Base-by-base conservation (phyloP, 495 filamentous ascomycete genomes). In the Neurospora hispaniola region DNA sequence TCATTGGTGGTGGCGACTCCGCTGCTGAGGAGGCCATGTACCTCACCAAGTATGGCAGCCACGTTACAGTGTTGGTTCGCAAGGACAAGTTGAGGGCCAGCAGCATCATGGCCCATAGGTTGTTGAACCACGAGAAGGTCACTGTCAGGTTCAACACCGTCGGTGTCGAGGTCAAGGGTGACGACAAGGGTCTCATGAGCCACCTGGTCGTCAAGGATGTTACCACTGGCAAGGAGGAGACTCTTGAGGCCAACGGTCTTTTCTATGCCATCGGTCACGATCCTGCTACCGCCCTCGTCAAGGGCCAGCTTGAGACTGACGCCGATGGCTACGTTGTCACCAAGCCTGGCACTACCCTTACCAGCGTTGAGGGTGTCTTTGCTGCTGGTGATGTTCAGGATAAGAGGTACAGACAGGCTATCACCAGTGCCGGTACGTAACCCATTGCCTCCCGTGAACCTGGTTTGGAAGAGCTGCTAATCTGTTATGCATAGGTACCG, bases 221-320 rank as follows among this genome's bases (percentile, higher is more conserved):
- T n/a, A 81, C 86, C 77, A 91, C 88, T 69, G 93, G 92, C n/a
- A 77, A 91, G 81, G 88, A 90, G 80, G 91, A 94, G 85, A 89
- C 90, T 14, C 83, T 98, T 42, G 90, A 92, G 74, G 94, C 96
- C 14, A 97, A 93, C 80, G 96, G 96, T 71, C 85, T 99, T 23
- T 99, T 99, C 85, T 99, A 99, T 81, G 96, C 96, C 76, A 90
- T 99, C 75, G 96, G 96, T 5, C 96, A 99, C 83, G 94, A 98
- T 81, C 96, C 96, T 6, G 96, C 96, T 73, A 99, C 93, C 11
- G 80, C 81, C 39, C 84, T 98, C 68, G 89, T 99, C 82, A 93
- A 94, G 87, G 93, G 89, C 27, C 93, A 97, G 84, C 76, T 98
- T 66, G 86, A 96, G 48, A 91, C 89, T 73, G 96, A 99, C 80